phyloP scores from a whole-genome alignment of 257 asterid species.

The Solanum habrochaites region DNA sequence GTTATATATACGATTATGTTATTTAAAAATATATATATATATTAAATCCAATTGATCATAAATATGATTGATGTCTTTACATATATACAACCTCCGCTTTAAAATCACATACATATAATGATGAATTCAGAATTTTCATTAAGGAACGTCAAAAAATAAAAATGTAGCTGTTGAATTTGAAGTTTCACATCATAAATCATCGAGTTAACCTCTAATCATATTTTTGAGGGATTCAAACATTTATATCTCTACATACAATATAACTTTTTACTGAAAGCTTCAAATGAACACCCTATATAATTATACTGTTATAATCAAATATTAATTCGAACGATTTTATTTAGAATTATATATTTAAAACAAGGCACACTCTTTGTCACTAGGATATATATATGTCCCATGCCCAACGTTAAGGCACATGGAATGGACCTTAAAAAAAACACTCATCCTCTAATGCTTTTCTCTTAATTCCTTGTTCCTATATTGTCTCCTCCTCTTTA shows the following conservation, averaged over 20 bases:
- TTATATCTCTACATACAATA: no score
- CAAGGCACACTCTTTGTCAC: background rate
- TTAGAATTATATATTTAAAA: no score
- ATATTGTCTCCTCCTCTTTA: background rate
- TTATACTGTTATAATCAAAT: no score
- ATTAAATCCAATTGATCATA: no score
- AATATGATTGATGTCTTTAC: no score
- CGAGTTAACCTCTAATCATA: background rate
- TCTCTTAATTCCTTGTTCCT: background rate
- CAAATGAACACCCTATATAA: background rate
- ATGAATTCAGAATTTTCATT: no score
- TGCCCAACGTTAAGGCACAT: background rate
- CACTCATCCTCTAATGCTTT: background rate
- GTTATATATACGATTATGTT: no score
- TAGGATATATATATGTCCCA: background rate
- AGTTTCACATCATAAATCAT: background rate
- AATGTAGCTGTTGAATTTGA: no score
- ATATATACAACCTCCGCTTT: no score
- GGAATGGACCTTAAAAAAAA: background rate
- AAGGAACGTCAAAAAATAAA: rapidly evolving
- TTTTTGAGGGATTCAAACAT: no score
- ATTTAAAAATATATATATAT: rapidly evolving
- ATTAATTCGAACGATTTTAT: no score
- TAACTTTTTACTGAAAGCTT: background rate
- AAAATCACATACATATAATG: no score